Conservation (phyloP, 1,284 basidiomycete species). For the Ceratobasidium sp. region DNA sequence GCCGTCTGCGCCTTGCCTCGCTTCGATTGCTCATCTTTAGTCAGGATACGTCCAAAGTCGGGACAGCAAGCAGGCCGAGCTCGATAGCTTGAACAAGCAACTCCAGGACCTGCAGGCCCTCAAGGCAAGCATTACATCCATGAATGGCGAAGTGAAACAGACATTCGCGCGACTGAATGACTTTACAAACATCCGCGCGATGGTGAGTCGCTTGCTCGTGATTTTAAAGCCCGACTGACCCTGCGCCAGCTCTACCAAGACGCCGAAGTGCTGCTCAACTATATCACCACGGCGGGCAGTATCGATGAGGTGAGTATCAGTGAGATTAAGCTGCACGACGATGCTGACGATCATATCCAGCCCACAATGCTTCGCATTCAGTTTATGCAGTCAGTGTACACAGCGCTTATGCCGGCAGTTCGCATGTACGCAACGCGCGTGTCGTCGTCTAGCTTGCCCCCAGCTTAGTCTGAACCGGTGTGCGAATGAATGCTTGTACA, state of each 20-base stretch:
- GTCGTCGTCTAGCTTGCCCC: neutral
- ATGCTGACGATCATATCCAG: constrained; percentile 1
- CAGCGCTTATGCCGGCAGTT: neutral
- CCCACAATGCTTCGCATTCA: neutral
- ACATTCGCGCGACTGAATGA: neutral
- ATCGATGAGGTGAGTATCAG: constrained; percentile 21
- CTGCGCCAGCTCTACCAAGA: neutral
- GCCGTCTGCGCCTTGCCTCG: neutral
- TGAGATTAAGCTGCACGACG: neutral
- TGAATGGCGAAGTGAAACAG: constrained; percentile 3
- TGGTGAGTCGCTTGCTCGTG: neutral
- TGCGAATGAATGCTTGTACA: constrained; percentile 1
- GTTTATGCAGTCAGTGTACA: constrained; percentile 12
- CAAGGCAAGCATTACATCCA: neutral
- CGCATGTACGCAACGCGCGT: constrained; percentile 2
- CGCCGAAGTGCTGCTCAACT: neutral
- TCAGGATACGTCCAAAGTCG: neutral
- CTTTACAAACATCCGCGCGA: constrained; percentile 1
- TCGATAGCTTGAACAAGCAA: constrained; percentile 6
- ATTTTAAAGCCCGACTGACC: neutral
- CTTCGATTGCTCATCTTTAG: neutral
- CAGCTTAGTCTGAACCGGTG: constrained; percentile 8
- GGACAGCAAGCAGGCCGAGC: constrained; percentile 2
- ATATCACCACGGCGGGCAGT: neutral
- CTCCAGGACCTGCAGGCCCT: constrained; percentile 12